These are phyloP conservation scores for Kewa caespitosa DNA, from an alignment of 179 eudicot species.

Conservation along the genomic window DNA sequence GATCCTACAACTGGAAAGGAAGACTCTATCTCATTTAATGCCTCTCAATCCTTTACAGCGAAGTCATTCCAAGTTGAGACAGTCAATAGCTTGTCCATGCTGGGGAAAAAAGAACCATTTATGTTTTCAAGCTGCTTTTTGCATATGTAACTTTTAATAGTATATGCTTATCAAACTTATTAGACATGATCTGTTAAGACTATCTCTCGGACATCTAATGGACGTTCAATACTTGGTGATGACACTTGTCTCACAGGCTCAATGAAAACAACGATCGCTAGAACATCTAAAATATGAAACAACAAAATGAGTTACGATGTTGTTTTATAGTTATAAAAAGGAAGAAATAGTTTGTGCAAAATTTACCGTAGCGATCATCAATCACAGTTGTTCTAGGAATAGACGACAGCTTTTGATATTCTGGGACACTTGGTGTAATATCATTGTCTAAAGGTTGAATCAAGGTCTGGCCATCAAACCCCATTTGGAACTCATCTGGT, in stretches of 20 bases:
- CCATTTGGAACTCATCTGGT: neutral
- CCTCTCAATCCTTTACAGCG: neutral
- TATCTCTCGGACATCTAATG: neutral
- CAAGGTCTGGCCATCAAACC: neutral
- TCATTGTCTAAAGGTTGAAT: neutral
- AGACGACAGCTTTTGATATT: neutral
- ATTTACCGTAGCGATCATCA: neutral
- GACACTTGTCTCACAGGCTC: neutral
- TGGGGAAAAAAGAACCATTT: neutral
- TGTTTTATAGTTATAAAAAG: no score
- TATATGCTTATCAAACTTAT: neutral
- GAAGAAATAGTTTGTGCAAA: no score
- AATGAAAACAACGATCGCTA: neutral
- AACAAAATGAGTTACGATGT: neutral
- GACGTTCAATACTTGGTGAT: neutral
- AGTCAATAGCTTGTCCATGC: neutral
- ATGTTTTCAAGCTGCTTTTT: no score
- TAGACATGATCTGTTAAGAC: neutral
- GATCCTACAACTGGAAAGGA: neutral
- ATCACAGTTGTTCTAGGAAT: neutral
- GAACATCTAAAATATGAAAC: neutral
- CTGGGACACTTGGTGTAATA: no score
- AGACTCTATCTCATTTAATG: neutral
- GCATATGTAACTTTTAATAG: no score
- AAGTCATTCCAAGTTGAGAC: neutral